Evolutionary conservation across 768 basidiomycete genomes (phyloP).

Genomic region (Scleroderma citrinum): DNA sequence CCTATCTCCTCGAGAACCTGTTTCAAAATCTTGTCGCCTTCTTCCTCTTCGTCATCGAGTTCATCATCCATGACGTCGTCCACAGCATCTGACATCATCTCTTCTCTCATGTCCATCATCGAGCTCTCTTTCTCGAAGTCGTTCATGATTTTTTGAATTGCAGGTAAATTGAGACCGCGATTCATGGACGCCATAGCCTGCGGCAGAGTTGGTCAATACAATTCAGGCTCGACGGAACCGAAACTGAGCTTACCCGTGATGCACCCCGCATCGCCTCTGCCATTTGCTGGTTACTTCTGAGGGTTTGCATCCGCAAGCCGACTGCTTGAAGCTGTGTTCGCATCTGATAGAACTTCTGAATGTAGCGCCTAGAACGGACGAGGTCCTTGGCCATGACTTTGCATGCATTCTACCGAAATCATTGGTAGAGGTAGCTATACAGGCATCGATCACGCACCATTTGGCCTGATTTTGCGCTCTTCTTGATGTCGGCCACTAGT

Average conservation of each 20-base stretch:
- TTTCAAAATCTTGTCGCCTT: slow-evolving; percentile 91
- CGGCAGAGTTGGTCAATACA: slow-evolving; percentile 2
- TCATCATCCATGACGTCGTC: slow-evolving; percentile 97
- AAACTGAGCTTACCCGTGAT: slow-evolving; percentile 66
- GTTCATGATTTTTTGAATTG: slow-evolving; percentile 93
- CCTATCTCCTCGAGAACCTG: slow-evolving; percentile 98
- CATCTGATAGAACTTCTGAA: slow-evolving; percentile 99
- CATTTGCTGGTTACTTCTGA: slow-evolving; percentile 98
- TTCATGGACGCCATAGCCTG: slow-evolving; percentile 99
- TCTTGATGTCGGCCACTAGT: slow-evolving; percentile 91
- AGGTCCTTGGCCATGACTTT: slow-evolving; percentile 99
- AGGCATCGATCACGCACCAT: slow-evolving; percentile 48
- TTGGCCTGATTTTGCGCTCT: slow-evolving; percentile 92
- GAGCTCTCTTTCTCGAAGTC: slow-evolving; percentile 97
- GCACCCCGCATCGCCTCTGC: slow-evolving; percentile 99
- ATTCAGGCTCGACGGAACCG: not conserved
- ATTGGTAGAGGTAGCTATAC: slow-evolving; percentile 8
- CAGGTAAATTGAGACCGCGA: slow-evolving; percentile 88
- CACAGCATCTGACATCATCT: slow-evolving; percentile 98
- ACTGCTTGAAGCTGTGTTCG: slow-evolving; percentile 97
- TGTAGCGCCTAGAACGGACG: slow-evolving; percentile 89
- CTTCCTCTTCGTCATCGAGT: slow-evolving; percentile 89
- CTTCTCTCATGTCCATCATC: slow-evolving; percentile 99
- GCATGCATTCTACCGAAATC: slow-evolving; percentile 77
- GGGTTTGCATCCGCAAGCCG: slow-evolving; percentile 88